These are phyloP conservation scores for Saitozyma podzolica DNA, from an alignment of 768 basidiomycete species.

Conservation along the genomic window DNA sequence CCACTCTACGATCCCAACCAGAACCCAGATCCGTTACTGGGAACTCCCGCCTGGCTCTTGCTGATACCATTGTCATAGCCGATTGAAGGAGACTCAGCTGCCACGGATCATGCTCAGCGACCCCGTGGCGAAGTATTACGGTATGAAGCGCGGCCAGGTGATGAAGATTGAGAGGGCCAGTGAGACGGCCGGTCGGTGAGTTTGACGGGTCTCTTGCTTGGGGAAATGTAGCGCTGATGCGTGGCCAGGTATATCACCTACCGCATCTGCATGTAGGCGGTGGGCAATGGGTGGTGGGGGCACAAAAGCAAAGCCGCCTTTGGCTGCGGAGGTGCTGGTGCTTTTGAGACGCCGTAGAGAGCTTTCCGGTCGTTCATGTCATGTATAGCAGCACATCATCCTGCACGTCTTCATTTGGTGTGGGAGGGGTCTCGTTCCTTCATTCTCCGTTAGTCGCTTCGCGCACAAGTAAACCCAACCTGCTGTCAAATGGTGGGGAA, in stretches of 20 bases:
- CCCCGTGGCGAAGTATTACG: constrained; percentile 98
- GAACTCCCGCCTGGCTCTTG: neutral
- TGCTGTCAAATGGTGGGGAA: too few relatives aligned
- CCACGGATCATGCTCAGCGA: constrained; percentile 95
- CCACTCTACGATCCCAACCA: too few relatives aligned
- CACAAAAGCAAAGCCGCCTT: neutral
- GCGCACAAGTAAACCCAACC: too few relatives aligned
- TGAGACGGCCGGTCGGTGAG: constrained; percentile 78
- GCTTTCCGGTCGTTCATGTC: neutral
- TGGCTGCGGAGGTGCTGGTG: neutral
- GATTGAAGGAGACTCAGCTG: constrained; percentile 94
- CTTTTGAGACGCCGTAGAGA: neutral
- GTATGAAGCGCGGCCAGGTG: constrained; percentile 89
- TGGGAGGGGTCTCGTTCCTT: too few relatives aligned
- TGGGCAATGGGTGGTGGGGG: neutral
- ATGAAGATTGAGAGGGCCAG: constrained; percentile 97
- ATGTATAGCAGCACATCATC: neutral
- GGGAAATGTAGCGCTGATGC: neutral
- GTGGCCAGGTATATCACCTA: constrained; percentile 44
- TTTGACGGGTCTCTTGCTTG: constrained; percentile 49
- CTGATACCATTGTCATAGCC: constrained; percentile 59
- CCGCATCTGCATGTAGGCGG: constrained; percentile 45
- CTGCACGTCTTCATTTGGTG: too few relatives aligned
- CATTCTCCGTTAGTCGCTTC: too few relatives aligned
- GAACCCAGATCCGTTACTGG: neutral